These are phyloP conservation scores for Gracilariopsis chorda DNA, from an alignment of 23 red algal genomes.

Conservation along the genomic window DNA sequence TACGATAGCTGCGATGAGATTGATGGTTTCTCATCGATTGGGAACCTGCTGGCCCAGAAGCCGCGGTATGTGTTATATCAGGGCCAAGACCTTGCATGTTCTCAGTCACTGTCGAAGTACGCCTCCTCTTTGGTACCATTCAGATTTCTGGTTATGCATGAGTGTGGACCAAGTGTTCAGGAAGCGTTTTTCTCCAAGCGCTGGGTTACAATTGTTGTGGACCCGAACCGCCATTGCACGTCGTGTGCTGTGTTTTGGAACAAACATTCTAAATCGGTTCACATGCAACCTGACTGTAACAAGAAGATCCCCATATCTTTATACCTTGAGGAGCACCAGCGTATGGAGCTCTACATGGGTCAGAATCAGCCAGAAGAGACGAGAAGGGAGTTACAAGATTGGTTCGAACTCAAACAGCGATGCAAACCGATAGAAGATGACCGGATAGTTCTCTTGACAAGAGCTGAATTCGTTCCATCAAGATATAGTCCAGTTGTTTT, in stretches of 20 bases:
- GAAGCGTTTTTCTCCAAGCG: background rate
- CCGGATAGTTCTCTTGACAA: background rate
- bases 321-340: conserved; percentile 3
- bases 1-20: background rate
- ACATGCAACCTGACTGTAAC: background rate
- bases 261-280: background rate
- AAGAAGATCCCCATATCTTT: background rate
- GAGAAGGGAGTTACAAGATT: background rate
- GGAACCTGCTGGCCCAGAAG: background rate
- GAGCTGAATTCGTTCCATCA: background rate
- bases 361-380: background rate
- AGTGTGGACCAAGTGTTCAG: background rate
- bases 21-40: background rate
- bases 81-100: conserved; percentile 14
- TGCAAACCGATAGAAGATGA: background rate
- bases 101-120: background rate
- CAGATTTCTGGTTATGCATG: background rate
- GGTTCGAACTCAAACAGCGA: background rate
- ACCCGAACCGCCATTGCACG: background rate
- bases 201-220: conserved; percentile 26
- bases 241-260: conserved; percentile 50
- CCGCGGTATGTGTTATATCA: background rate
- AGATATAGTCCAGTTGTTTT: background rate
- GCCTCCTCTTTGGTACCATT: no score
- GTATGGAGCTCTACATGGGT: conserved; percentile 34